A percentile compares a stretch with the other conserved stretches of the same genome.
These are phyloP conservation scores for Serendipita vermifera DNA, from an alignment of 768 basidiomycete species.

Conservation along the genomic window DNA sequence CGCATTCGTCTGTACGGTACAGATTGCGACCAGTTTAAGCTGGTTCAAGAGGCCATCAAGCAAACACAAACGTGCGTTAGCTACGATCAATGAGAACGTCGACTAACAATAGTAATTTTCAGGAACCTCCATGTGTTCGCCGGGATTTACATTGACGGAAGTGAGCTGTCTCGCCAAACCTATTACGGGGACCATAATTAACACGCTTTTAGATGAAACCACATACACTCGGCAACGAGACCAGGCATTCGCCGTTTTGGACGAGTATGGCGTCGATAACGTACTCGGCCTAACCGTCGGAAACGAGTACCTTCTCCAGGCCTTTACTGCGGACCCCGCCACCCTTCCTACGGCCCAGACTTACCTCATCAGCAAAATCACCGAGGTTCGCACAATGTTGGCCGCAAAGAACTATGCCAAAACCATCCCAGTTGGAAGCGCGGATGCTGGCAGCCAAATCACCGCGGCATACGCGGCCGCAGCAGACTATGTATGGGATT, in stretches of 20 bases:
- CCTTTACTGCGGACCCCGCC: conserved; percentile 17
- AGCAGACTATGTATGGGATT: conserved; percentile 49
- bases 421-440: conserved; percentile 55
- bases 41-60: conserved; percentile 70
- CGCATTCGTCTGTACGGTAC: conserved; percentile 1
- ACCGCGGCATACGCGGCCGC: conserved; percentile 46
- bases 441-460: conserved; percentile 81
- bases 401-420: conserved; percentile 34
- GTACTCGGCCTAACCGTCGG: conserved; percentile 76
- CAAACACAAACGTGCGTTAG: conserved; percentile 53
- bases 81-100: too few species aligned
- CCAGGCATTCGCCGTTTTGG: conserved; percentile 48
- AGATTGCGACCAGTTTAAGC: conserved; percentile 9
- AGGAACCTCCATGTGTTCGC: conserved; percentile 62
- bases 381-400: conserved; percentile 25
- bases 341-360: background rate
- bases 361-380: conserved; percentile 46
- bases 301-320: conserved; percentile 83
- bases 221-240: conserved; percentile 66
- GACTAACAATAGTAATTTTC: too few species aligned
- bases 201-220: conserved; percentile 21
- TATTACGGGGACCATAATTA: too few species aligned
- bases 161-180: too few species aligned
- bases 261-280: conserved; percentile 63
- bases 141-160: conserved; percentile 49